phyloP scores from a whole-genome alignment of 768 basidiomycete genomes.

The Kwoniella mangroviensis region DNA sequence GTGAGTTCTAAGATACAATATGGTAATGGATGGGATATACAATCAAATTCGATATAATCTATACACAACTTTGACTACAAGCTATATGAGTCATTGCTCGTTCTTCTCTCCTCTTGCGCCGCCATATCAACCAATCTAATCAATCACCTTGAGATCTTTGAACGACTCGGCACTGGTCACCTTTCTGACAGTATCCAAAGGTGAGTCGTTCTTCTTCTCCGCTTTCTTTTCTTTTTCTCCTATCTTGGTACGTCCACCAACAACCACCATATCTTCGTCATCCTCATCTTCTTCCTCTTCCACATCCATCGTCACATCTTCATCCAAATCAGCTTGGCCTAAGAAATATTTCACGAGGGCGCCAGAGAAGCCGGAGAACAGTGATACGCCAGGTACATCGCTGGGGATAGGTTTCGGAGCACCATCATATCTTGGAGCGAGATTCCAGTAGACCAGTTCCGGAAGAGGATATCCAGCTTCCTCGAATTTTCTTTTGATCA shows the following conservation, averaged over 20 bases:
- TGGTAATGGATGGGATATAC: not conserved
- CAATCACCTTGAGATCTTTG: slow-evolving; percentile 29
- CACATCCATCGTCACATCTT: slow-evolving; percentile 19
- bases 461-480: slow-evolving; percentile 73
- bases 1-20: not conserved
- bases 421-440: slow-evolving; percentile 50
- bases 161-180: slow-evolving; percentile 31
- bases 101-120: not conserved
- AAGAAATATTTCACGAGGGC: slow-evolving; percentile 75
- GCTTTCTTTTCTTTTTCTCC: slow-evolving; percentile 9
- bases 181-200: slow-evolving; percentile 29
- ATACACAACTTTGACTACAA: too few species aligned
- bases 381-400: slow-evolving; percentile 67
- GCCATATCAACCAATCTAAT: slow-evolving; percentile 13
- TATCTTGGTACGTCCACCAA: not conserved
- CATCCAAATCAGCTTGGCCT: slow-evolving; percentile 52
- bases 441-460: slow-evolving; percentile 75
- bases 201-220: slow-evolving; percentile 30
- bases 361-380: slow-evolving; percentile 73
- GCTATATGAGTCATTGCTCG: too few species aligned
- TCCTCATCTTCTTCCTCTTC: slow-evolving; percentile 20
- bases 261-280: slow-evolving; percentile 7
- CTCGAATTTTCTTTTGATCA: slow-evolving; percentile 64
- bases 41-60: not conserved
- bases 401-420: slow-evolving; percentile 63